phyloP scores from a whole-genome alignment of 257 asterid species.

The Ligustrum vulgare region DNA sequence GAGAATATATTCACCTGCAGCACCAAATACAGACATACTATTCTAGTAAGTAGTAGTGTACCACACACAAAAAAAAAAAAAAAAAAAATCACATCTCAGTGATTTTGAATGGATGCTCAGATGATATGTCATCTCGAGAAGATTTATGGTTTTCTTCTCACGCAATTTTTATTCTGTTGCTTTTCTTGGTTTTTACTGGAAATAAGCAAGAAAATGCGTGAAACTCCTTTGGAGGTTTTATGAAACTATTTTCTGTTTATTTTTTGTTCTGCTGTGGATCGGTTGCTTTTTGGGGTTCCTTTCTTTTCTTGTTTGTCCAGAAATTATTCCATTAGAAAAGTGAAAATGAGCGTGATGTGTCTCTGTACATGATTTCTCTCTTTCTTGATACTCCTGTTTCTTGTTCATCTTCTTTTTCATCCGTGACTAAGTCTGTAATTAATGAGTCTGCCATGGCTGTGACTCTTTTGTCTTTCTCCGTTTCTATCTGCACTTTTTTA shows the following conservation, averaged over 20 bases:
- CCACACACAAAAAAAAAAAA: not conserved
- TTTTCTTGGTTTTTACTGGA: conserved; percentile 9
- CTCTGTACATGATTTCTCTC: conserved; percentile 43
- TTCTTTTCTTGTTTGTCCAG: conserved; percentile 18
- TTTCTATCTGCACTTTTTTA: not conserved
- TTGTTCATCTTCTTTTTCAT: conserved; percentile 16
- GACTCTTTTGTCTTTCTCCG: not conserved
- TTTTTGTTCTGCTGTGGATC: conserved; percentile 8
- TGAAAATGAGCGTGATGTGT: conserved; percentile 29
- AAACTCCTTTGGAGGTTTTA: conserved; percentile 14
- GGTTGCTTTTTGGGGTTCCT: conserved; percentile 21
- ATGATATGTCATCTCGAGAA: conserved; percentile 4
- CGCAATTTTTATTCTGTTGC: not conserved
- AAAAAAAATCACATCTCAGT: not conserved
- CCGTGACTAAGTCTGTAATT: conserved; percentile 27
- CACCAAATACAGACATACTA: not conserved
- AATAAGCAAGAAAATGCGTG: conserved; percentile 12
- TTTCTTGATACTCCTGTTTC: conserved; percentile 29
- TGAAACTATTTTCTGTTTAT: conserved; percentile 20
- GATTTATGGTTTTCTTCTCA: conserved; percentile 28
- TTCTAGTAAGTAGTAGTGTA: not conserved
- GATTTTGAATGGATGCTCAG: not conserved
- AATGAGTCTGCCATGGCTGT: not conserved
- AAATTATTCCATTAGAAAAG: not conserved
- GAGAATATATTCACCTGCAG: conserved; percentile 19